Conservation (phyloP, 371 early-diverging fungal species). For the Mycotypha africana region DNA sequence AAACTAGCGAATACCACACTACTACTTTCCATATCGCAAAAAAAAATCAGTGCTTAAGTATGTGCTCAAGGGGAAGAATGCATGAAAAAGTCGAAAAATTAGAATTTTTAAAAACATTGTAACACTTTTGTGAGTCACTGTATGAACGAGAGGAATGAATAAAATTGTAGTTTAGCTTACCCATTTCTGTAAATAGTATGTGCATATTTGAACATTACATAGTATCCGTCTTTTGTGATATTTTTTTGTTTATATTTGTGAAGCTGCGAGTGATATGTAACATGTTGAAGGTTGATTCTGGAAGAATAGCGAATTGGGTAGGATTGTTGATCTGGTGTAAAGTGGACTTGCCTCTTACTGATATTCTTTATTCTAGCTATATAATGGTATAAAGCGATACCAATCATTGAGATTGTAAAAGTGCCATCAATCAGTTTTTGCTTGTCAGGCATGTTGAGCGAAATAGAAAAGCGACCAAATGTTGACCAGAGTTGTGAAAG, state of each 20-base stretch:
- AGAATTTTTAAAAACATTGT: no score
- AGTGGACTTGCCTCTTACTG: not conserved
- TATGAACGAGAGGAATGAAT: no score
- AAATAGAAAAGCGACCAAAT: not conserved
- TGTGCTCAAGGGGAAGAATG: no score
- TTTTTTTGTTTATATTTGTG: no score
- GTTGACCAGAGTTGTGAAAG: not conserved
- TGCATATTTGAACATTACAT: not conserved
- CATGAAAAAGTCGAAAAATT: no score
- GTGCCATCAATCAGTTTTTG: not conserved
- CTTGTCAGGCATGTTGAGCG: not conserved
- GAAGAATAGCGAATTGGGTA: not conserved
- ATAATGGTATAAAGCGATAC: not conserved
- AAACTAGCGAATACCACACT: no score
- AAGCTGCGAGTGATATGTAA: not conserved
- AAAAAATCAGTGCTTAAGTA: no score
- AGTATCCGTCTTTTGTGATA: not conserved
- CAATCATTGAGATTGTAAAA: not conserved
- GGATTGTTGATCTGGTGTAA: not conserved
- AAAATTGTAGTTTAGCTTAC: no score
- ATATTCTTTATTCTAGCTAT: not conserved
- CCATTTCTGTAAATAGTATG: no score
- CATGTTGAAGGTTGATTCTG: not conserved
- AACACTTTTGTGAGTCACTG: no score
- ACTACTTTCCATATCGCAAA: no score